These are phyloP conservation scores for Colletotrichum incanum DNA, from an alignment of 2,329 filamentous ascomycete species.

Conservation along the genomic window DNA sequence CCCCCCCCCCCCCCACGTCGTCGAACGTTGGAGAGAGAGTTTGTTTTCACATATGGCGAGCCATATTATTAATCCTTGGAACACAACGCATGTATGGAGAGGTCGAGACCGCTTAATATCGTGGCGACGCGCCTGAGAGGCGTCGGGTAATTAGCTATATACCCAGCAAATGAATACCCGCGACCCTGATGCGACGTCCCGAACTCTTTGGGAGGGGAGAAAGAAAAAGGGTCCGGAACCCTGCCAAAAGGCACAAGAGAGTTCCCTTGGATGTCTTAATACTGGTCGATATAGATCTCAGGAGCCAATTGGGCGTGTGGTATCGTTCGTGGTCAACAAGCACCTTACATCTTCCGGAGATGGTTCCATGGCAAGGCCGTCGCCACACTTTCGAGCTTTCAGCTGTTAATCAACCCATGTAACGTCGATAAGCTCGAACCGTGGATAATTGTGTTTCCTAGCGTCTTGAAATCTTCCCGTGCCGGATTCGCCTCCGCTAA, in stretches of 20 bases:
- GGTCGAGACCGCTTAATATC: slow-evolving; percentile 11
- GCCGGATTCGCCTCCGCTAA: background rate
- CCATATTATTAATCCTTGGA: background rate
- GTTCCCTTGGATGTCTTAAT: no score
- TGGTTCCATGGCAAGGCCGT: background rate
- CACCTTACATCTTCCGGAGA: background rate
- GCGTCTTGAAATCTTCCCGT: background rate
- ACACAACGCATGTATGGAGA: background rate
- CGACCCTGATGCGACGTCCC: slow-evolving; percentile 15
- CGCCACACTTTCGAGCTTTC: background rate
- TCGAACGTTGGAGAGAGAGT: background rate
- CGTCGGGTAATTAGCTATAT: slow-evolving; percentile 30
- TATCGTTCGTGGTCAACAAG: no score
- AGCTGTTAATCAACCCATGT: slow-evolving; percentile 3
- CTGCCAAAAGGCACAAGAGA: background rate
- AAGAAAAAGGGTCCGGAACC: background rate
- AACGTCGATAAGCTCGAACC: background rate
- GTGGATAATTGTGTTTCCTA: background rate
- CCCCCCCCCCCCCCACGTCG: background rate
- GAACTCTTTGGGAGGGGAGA: background rate
- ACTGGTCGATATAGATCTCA: background rate
- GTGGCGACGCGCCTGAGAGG: slow-evolving; percentile 1
- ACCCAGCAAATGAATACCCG: slow-evolving; percentile 18
- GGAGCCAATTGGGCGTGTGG: background rate
- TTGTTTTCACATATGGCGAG: background rate